These are phyloP conservation scores for Nigrograna mackinnonii DNA, from an alignment of 2,329 filamentous ascomycete species.

Conservation along the genomic window DNA sequence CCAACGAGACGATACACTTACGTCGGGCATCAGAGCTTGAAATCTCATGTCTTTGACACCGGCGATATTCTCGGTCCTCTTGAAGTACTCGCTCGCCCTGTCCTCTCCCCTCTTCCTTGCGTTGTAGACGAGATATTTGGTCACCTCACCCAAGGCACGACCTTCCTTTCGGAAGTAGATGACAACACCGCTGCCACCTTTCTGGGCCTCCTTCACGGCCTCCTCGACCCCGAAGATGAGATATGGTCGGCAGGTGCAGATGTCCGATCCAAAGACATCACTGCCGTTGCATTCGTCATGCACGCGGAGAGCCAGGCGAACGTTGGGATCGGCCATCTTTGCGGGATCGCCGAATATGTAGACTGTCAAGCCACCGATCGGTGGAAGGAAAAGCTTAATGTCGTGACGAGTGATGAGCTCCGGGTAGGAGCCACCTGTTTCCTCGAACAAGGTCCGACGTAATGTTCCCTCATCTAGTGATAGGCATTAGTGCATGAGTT, in stretches of 20 bases:
- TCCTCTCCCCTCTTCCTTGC: constrained; percentile 76
- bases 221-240: constrained; percentile 97
- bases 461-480: constrained; percentile 77
- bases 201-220: constrained; percentile 95
- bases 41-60: constrained; percentile 97
- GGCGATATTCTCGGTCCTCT: constrained; percentile 96
- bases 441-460: constrained; percentile 86
- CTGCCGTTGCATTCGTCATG: constrained; percentile 93
- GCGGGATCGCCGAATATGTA: constrained; percentile 96
- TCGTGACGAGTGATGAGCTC: constrained; percentile 94
- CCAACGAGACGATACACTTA: constrained; percentile 17
- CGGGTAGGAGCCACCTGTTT: constrained; percentile 94
- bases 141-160: constrained; percentile 90
- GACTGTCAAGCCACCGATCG: constrained; percentile 92
- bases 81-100: constrained; percentile 88
- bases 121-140: constrained; percentile 84
- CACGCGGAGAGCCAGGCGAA: constrained; percentile 79
- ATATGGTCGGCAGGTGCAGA: constrained; percentile 95
- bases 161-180: constrained; percentile 99
- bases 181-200: constrained; percentile 89
- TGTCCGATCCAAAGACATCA: constrained; percentile 97
- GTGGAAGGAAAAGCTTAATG: constrained; percentile 93
- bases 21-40: constrained; percentile 94
- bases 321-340: constrained; percentile 87
- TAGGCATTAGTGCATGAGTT: constrained; percentile 24